Evolutionary conservation across 2,329 filamentous ascomycete species (phyloP).

Genomic region (Rutstroemia sp.): DNA sequence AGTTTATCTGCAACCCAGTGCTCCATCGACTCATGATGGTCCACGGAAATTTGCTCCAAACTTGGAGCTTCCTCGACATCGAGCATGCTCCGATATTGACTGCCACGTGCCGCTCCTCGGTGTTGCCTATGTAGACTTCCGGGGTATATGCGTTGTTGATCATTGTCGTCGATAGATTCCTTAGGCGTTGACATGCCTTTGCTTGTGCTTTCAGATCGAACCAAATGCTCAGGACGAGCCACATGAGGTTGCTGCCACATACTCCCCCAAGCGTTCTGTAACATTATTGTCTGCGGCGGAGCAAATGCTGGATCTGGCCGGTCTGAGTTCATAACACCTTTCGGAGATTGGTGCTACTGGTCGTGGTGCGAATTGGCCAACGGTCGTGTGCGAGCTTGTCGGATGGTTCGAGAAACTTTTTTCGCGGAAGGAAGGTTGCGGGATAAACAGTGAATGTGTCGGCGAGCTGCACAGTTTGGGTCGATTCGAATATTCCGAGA

Average conservation of each 20-base stretch:
- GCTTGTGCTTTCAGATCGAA: constrained; percentile 2
- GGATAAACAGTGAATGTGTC: not conserved
- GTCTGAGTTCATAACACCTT: too few relatives aligned
- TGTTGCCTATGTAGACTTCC: constrained; percentile 23
- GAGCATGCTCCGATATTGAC: constrained; percentile 46
- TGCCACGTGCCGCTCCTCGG: constrained; percentile 20
- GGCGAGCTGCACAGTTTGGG: not conserved
- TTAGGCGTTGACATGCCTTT: constrained; percentile 2
- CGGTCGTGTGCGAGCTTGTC: too few relatives aligned
- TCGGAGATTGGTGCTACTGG: too few relatives aligned
- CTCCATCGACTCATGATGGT: constrained; percentile 24
- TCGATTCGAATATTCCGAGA: not conserved
- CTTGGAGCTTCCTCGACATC: constrained; percentile 42
- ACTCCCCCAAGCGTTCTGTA: not conserved
- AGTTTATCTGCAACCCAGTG: constrained; percentile 21
- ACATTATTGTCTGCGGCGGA: not conserved
- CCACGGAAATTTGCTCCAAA: constrained; percentile 18
- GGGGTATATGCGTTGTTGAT: constrained; percentile 13
- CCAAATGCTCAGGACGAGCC: not conserved
- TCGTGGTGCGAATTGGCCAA: too few relatives aligned
- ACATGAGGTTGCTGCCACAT: not conserved
- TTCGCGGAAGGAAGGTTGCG: too few relatives aligned
- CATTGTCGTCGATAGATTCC: constrained; percentile 6
- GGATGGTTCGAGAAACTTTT: too few relatives aligned
- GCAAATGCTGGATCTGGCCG: not conserved